These are phyloP conservation scores for Candida orba DNA, from an alignment of 805 yeast genomes.

Conservation along the genomic window DNA sequence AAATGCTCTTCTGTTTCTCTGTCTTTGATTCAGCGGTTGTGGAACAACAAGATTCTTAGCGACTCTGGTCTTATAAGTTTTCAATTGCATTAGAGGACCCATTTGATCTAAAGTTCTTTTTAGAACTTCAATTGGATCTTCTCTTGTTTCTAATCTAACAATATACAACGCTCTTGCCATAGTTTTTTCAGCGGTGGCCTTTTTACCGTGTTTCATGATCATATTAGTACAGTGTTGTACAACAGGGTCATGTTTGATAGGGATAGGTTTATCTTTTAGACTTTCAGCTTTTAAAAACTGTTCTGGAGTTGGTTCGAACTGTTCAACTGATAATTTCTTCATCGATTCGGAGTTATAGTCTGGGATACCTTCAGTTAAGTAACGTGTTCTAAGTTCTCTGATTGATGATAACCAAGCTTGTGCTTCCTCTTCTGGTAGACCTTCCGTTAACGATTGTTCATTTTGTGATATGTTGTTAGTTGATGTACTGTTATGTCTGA, in stretches of 20 bases:
- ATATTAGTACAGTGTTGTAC: conserved; percentile 73
- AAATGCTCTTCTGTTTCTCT: conserved; percentile 82
- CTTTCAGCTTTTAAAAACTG: conserved; percentile 53
- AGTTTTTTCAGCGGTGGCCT: conserved; percentile 66
- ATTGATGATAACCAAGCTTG: conserved; percentile 43
- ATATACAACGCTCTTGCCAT: conserved; percentile 76
- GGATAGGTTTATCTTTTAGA: conserved; percentile 47
- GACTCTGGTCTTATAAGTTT: conserved; percentile 72
- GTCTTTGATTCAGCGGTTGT: conserved; percentile 72
- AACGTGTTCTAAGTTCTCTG: conserved; percentile 26
- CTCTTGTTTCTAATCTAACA: conserved; percentile 61
- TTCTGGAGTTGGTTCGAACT: conserved; percentile 53
- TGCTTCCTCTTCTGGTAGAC: conserved; percentile 15
- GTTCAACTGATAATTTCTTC: conserved; percentile 19
- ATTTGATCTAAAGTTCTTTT: conserved; percentile 69
- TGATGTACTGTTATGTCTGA: conserved; percentile 4
- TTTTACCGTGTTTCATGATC: conserved; percentile 90
- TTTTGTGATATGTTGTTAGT: conserved; percentile 3
- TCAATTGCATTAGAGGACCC: conserved; percentile 78
- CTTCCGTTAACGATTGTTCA: conserved; percentile 3
- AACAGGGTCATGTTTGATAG: conserved; percentile 59
- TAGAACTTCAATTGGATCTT: conserved; percentile 74
- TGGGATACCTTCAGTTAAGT: conserved; percentile 28
- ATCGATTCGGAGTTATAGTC: conserved; percentile 22
- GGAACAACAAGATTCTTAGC: conserved; percentile 83